phyloP scores from a whole-genome alignment of 352 stramenopile species.

The Paralagenidium karlingii region DNA sequence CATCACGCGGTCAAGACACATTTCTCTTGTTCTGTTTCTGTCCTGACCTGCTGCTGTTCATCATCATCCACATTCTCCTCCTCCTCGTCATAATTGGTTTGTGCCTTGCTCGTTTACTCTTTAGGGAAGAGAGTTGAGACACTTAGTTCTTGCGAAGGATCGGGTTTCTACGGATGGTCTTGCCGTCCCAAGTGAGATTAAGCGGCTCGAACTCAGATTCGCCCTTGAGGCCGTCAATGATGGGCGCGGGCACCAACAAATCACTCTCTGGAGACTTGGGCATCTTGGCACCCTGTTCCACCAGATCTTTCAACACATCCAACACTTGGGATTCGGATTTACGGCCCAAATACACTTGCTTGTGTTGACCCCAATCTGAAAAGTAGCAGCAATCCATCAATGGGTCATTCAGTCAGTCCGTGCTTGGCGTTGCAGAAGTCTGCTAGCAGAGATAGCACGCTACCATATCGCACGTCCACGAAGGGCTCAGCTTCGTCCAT shows the following conservation, averaged over 20 bases:
- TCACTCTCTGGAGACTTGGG: constrained; percentile 83
- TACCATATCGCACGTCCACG: constrained; percentile 72
- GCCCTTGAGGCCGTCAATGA: constrained; percentile 51
- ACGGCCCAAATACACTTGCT: constrained; percentile 71
- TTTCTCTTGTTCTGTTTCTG: no score
- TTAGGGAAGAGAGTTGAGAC: no score
- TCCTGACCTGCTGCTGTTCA: no score
- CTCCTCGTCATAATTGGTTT: no score
- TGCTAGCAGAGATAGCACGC: neutral
- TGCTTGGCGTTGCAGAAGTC: no score
- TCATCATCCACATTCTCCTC: no score
- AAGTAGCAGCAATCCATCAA: no score
- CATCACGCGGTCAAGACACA: no score
- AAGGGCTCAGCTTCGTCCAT: constrained; percentile 83
- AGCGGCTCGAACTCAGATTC: constrained; percentile 68
- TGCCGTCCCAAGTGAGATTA: constrained; percentile 79
- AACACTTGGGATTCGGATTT: constrained; percentile 80
- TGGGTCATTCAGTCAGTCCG: no score
- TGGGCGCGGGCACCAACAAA: constrained; percentile 49
- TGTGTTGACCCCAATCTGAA: constrained; percentile 74
- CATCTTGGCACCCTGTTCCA: constrained; percentile 52
- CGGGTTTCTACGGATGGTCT: constrained; percentile 65
- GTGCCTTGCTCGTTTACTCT: no score
- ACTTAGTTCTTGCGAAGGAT: no score
- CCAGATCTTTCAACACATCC: constrained; percentile 55